Conservation (phyloP, 768 basidiomycete species). For the Leccinum rimulosum region DNA sequence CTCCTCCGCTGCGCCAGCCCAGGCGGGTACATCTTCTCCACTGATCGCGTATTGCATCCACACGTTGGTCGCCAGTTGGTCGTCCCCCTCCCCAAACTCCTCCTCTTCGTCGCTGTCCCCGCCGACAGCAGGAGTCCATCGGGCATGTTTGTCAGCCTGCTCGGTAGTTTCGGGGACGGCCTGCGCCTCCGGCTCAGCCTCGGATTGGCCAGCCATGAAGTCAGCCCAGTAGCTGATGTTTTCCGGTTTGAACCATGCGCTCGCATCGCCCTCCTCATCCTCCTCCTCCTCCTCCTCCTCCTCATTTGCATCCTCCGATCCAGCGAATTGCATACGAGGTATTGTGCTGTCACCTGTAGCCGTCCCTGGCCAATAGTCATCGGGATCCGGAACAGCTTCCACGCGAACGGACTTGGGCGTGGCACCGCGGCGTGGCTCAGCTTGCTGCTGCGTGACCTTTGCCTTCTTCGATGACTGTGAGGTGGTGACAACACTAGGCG, state of each 20-base stretch:
- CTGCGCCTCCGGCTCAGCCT: conserved; percentile 9
- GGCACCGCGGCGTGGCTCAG: conserved; percentile 5
- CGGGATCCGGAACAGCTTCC: conserved; percentile 15
- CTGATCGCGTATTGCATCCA: conserved; percentile 33
- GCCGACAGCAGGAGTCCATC: conserved; percentile 24
- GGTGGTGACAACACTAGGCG: not conserved
- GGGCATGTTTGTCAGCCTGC: conserved; percentile 18
- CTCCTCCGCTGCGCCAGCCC: conserved; percentile 5
- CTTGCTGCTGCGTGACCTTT: conserved; percentile 14
- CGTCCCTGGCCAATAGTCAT: conserved; percentile 6
- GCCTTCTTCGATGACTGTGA: conserved; percentile 17
- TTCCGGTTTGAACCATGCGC: conserved; percentile 25
- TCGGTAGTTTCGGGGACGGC: conserved; percentile 2
- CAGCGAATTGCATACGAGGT: conserved; percentile 7
- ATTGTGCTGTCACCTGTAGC: not conserved
- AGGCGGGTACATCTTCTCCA: conserved; percentile 21
- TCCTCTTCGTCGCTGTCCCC: conserved; percentile 28
- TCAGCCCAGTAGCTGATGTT: conserved; percentile 30
- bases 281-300: conserved; percentile 22
- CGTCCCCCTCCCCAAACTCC: conserved; percentile 16
- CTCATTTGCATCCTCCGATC: conserved; percentile 10
- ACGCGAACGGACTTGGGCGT: conserved; percentile 13
- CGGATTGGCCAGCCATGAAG: conserved; percentile 20
- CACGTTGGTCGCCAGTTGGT: conserved; percentile 18
- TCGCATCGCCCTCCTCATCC: conserved; percentile 22